A percentile compares a stretch with the other conserved stretches of the same genome.
Conservation (phyloP, 345 rosid genomes). For the Corchorus olitorius region DNA sequence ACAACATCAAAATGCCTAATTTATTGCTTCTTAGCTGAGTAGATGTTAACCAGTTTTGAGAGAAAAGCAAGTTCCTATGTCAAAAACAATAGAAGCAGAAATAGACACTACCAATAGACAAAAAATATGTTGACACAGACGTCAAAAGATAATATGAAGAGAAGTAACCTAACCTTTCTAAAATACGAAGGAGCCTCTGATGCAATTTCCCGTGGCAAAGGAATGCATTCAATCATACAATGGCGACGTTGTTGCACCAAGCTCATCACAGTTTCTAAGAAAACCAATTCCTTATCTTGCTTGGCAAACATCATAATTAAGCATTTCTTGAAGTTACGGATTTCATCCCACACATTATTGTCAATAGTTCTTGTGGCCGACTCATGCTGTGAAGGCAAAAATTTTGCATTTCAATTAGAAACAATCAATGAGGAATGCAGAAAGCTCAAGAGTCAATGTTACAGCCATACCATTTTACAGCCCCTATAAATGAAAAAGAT, state of each 20-base stretch:
- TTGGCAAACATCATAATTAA: conserved; percentile 86
- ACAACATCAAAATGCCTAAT: not conserved
- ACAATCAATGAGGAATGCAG: not conserved
- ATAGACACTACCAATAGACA: not conserved
- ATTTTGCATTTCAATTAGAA: not conserved
- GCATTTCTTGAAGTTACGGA: conserved; percentile 91
- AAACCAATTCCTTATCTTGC: conserved; percentile 79
- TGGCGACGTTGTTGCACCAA: conserved; percentile 82
- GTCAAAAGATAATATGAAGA: not conserved
- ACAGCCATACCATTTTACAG: not conserved
- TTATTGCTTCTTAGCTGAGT: not conserved
- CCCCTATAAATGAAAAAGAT: not conserved
- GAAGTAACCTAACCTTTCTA: conserved; percentile 56
- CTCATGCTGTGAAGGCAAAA: conserved; percentile 61
- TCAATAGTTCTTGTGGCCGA: conserved; percentile 73
- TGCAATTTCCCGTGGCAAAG: conserved; percentile 70
- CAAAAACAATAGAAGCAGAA: too few species aligned
- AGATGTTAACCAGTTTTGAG: not conserved
- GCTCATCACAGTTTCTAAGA: conserved; percentile 87
- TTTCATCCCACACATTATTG: conserved; percentile 83
- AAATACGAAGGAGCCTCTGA: conserved; percentile 81
- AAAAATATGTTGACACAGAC: not conserved
- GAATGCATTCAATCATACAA: conserved; percentile 87
- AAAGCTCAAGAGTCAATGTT: not conserved
- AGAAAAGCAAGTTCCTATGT: not conserved